Percentiles rank a stretch among this genome's conserved stretches.
phyloP scores from a whole-genome alignment of 108 stramenopile species.

The Nitzschia sp. region DNA sequence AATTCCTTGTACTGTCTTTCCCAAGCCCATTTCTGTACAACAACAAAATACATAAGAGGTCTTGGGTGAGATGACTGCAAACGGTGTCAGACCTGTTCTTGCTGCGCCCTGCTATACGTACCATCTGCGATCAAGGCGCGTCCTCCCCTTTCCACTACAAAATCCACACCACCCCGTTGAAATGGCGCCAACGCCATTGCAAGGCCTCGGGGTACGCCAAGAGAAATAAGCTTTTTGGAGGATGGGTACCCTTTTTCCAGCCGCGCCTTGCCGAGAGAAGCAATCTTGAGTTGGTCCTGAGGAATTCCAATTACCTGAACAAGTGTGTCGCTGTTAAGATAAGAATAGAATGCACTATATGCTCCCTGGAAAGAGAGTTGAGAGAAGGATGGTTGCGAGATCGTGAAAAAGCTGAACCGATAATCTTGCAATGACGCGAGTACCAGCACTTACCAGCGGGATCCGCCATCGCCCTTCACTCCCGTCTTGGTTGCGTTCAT shows the following conservation, averaged over 20 bases:
- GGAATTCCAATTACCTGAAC: conserved; percentile 62
- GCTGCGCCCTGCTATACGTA: conserved; percentile 11
- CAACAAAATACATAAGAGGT: conserved; percentile 3
- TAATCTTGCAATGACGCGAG: too few relatives aligned
- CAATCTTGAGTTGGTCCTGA: conserved; percentile 62
- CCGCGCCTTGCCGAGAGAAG: conserved; percentile 69
- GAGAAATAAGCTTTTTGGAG: conserved; percentile 41
- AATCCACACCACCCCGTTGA: conserved; percentile 85
- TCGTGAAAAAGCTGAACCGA: conserved; percentile 1
- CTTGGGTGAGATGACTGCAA: too few relatives aligned
- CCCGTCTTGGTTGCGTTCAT: conserved; percentile 42
- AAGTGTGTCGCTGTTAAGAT: conserved; percentile 35
- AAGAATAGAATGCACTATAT: conserved; percentile 68
- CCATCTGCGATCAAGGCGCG: conserved; percentile 89
- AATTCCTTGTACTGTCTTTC: conserved; percentile 88
- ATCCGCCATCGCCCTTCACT: conserved; percentile 78
- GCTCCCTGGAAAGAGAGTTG: too few relatives aligned
- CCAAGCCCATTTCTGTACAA: conserved; percentile 54
- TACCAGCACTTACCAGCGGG: conserved; percentile 46
- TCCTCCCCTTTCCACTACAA: conserved; percentile 77
- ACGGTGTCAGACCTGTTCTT: too few relatives aligned
- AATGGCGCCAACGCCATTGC: conserved; percentile 78
- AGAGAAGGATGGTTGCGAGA: too few relatives aligned
- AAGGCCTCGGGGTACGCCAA: conserved; percentile 62
- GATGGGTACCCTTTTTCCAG: conserved; percentile 63